Percentiles rank a stretch among this genome's conserved stretches.
These are phyloP conservation scores for Pleurotus tuoliensis DNA, from an alignment of 768 basidiomycete species.

Conservation along the genomic window DNA sequence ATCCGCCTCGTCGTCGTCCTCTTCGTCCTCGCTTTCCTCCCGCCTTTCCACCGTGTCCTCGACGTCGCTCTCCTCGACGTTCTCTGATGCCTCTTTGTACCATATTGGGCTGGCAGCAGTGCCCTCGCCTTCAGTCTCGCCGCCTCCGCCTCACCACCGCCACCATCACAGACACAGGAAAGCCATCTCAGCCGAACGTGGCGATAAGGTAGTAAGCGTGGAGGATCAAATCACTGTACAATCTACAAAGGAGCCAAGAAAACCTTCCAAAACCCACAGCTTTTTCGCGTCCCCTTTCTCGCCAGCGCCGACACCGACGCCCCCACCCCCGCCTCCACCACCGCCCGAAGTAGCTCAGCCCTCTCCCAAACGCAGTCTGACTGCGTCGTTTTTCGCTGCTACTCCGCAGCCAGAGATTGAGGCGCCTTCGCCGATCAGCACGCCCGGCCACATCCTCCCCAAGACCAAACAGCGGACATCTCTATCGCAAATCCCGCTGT, in stretches of 20 bases:
- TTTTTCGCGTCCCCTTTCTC: slow-evolving; percentile 45
- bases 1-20: slow-evolving; percentile 16
- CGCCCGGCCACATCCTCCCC: slow-evolving; percentile 17
- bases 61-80: slow-evolving; percentile 35
- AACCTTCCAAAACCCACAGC: slow-evolving; percentile 39
- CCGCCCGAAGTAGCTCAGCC: slow-evolving; percentile 1
- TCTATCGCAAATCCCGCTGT: slow-evolving; percentile 20
- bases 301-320: slow-evolving; percentile 24
- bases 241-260: not conserved
- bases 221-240: not conserved
- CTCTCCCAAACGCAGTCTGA: slow-evolving; percentile 20
- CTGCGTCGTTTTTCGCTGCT: slow-evolving; percentile 24
- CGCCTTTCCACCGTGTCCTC: slow-evolving; percentile 19
- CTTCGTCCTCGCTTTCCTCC: slow-evolving; percentile 26
- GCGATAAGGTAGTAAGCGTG: not conserved
- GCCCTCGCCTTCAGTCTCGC: slow-evolving; percentile 21
- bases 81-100: slow-evolving; percentile 28
- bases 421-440: not conserved
- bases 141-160: not conserved
- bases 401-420: slow-evolving; percentile 8
- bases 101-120: slow-evolving; percentile 19
- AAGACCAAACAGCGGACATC: slow-evolving; percentile 4
- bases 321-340: slow-evolving; percentile 12
- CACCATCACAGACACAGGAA: not conserved
- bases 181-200: not conserved